Evolutionary conservation across 306 rosid genomes (phyloP).

Genomic region (Pyrus communis): DNA sequence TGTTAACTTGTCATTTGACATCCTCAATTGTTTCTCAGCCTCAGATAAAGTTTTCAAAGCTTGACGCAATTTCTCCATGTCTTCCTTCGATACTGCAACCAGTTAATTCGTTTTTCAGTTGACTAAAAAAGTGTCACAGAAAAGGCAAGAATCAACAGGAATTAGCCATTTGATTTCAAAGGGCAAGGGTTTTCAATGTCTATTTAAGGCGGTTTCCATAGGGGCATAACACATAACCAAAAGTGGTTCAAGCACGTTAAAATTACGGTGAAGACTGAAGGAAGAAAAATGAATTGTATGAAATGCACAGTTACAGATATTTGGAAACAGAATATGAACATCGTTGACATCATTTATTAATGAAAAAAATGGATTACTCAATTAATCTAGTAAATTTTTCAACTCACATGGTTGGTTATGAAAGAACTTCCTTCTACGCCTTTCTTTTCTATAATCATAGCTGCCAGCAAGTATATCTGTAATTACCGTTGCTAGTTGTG

Average conservation of each 20-base stretch:
- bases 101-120: not conserved
- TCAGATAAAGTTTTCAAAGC: slow-evolving; percentile 92
- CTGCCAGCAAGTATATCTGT: slow-evolving; percentile 97
- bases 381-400: not conserved
- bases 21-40: slow-evolving; percentile 94
- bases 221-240: not conserved
- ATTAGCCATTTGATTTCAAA: not conserved
- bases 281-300: not conserved
- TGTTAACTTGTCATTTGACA: slow-evolving; percentile 87
- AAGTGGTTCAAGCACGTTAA: not conserved
- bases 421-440: slow-evolving; percentile 81
- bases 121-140: not conserved
- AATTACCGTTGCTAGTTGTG: slow-evolving; percentile 94
- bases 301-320: not conserved
- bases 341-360: slow-evolving; percentile 4
- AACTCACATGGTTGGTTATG: slow-evolving; percentile 76
- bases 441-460: slow-evolving; percentile 64
- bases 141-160: not conserved
- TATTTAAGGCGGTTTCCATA: not conserved
- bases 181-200: not conserved
- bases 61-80: slow-evolving; percentile 96
- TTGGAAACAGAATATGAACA: not conserved
- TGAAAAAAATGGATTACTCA: not conserved
- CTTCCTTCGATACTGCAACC: slow-evolving; percentile 73
- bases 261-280: not conserved